Evolutionary conservation across 2,329 filamentous ascomycete genomes (phyloP).

Genomic region (Blumeria hordei): DNA sequence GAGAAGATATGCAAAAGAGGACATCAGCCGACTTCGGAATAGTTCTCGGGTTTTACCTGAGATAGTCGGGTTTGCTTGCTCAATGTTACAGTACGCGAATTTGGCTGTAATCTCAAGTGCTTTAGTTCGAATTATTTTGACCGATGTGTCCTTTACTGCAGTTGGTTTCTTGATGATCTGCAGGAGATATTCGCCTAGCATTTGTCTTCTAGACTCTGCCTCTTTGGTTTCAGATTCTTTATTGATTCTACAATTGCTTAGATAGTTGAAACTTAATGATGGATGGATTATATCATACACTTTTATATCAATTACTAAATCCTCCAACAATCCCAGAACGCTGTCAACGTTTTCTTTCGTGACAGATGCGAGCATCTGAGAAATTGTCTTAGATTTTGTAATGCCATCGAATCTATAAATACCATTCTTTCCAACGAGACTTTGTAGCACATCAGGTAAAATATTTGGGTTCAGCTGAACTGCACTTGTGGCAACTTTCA

Average conservation of each 20-base stretch:
- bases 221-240: slow-evolving; percentile 7
- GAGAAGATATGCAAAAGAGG: slow-evolving; percentile 32
- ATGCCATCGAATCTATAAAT: slow-evolving; percentile 63
- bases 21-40: slow-evolving; percentile 30
- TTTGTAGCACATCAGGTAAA: slow-evolving; percentile 34
- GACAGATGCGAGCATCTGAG: slow-evolving; percentile 22
- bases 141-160: slow-evolving; percentile 7
- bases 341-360: slow-evolving; percentile 18
- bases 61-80: slow-evolving; percentile 19
- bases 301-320: slow-evolving; percentile 12
- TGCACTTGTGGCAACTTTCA: slow-evolving; percentile 44
- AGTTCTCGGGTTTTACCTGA: slow-evolving; percentile 29
- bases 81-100: slow-evolving; percentile 27
- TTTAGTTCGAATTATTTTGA: slow-evolving; percentile 6
- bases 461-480: slow-evolving; percentile 35
- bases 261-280: background rate
- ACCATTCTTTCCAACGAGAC: slow-evolving; percentile 45
- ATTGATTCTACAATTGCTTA: slow-evolving; percentile 6
- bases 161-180: slow-evolving; percentile 10
- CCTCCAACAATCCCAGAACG: slow-evolving; percentile 22
- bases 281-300: background rate
- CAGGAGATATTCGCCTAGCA: slow-evolving; percentile 14
- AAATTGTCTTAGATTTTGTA: slow-evolving; percentile 67
- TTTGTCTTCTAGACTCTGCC: slow-evolving; percentile 12
- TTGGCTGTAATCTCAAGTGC: slow-evolving; percentile 19